These are phyloP conservation scores for Agrocybe pediades DNA, from an alignment of 768 basidiomycete genomes.

Conservation along the genomic window DNA sequence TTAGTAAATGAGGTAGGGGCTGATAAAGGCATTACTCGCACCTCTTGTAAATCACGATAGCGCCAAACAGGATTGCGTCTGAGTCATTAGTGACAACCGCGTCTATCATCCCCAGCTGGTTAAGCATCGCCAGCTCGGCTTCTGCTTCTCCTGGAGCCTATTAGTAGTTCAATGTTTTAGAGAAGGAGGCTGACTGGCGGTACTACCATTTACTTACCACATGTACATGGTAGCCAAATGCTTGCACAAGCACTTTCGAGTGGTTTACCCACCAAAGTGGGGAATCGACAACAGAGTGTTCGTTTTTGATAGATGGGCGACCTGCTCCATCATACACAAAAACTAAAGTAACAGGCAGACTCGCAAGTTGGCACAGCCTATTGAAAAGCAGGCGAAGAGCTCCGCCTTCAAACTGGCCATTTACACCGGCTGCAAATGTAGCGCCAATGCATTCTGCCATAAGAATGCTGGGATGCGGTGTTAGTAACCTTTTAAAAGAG, in stretches of 20 bases:
- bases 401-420: conserved; percentile 5
- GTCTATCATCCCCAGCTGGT: conserved; percentile 4
- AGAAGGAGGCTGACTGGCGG: too few species aligned
- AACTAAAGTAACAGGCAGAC: conserved; percentile 3
- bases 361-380: not conserved
- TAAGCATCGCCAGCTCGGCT: conserved; percentile 13
- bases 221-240: conserved; percentile 9
- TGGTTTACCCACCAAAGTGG: not conserved
- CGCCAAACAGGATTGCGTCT: conserved; percentile 20
- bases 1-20: too few species aligned
- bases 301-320: conserved; percentile 9
- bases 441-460: conserved; percentile 11
- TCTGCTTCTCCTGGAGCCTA: conserved; percentile 24
- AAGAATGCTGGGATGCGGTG: conserved; percentile 1
- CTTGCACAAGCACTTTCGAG: conserved; percentile 1
- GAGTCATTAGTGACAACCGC: conserved; percentile 18
- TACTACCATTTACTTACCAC: conserved; percentile 6
- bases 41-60: conserved; percentile 1
- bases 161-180: too few species aligned
- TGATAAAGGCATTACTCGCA: too few species aligned
- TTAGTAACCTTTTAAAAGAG: too few species aligned
- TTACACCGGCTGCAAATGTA: not conserved
- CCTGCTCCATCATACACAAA: conserved; percentile 15
- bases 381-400: conserved; percentile 5
- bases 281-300: not conserved